Evolutionary conservation across 2,329 filamentous ascomycete genomes (phyloP), one percentile per base, ranked within the genome.

Genomic region (Paraconiothyrium brasiliense): DNA sequence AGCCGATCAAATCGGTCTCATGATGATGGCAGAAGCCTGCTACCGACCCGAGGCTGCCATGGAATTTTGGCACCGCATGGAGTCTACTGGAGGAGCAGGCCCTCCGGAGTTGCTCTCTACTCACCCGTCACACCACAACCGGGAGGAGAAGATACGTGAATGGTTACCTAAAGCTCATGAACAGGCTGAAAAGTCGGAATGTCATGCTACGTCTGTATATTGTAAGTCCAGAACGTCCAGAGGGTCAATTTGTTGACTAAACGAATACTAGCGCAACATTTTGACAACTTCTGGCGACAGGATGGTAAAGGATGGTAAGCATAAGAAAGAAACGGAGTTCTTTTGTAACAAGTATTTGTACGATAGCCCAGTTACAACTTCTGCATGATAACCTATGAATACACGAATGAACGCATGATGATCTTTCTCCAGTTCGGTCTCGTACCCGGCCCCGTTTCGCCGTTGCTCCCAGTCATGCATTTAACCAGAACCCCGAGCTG

Each of bases 11-110:
- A 92, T 94, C 51, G 92, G 92, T 0, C 78, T 94, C 37, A 87
- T 94, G 85, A 91, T 94, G 85, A 94, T 94, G 90, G 87, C 91
- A 0, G 87, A 92, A 79, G 90, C 89, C 30, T 94, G 92, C 79
- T 94, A 91, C 73, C 84, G 92, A 63, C 92, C 92, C 0, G 79
- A 84, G 13, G 86, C 87, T 62, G 91, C 91, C 0, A 81, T 90
- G 47, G 82, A 81, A 0, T 87, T 94, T 61, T 86, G 84, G 84
- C 70, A 75, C 27, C 79, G 88, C 54, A 92, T 92, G 88, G 87
- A 90, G 64, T 74, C 76, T 43, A 74, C 79, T 13, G 81, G 82
- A 30, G 77, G 84, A 49, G 70, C 72, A 5, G 83, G 85, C 59
- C 83, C 86, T 37, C 91, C 91, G 0, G 89, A 93, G 77, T 89